Conservation (phyloP, 2,329 filamentous ascomycete species). For the Fusarium sp. region DNA sequence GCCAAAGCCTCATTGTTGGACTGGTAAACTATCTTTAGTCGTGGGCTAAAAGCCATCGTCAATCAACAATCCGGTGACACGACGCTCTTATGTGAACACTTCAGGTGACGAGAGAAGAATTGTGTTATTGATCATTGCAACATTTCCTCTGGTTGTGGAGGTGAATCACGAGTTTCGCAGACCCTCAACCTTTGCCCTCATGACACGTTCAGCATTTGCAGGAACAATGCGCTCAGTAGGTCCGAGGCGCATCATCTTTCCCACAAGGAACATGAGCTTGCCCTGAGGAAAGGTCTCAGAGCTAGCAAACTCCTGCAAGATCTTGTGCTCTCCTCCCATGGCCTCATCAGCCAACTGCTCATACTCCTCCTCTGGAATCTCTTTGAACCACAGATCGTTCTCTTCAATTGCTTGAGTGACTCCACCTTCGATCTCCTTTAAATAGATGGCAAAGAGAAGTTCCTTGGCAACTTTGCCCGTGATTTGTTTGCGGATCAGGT, state of each 20-base stretch:
- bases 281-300: constrained; percentile 64
- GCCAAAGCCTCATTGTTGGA: constrained; percentile 35
- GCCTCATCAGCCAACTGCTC: constrained; percentile 57
- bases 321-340: constrained; percentile 59
- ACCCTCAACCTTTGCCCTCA: constrained; percentile 52
- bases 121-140: constrained; percentile 25
- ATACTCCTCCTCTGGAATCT: constrained; percentile 63
- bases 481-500: constrained; percentile 62
- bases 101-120: constrained; percentile 21
- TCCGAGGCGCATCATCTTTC: constrained; percentile 67
- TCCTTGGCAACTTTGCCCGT: constrained; percentile 69
- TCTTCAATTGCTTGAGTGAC: constrained; percentile 59
- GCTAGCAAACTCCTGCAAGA: constrained; percentile 59
- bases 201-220: constrained; percentile 59
- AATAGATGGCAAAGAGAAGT: constrained; percentile 64
- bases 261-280: constrained; percentile 71
- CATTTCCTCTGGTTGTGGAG: neutral
- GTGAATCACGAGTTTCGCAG: constrained; percentile 33
- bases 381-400: constrained; percentile 66
- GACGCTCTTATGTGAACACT: constrained; percentile 21
- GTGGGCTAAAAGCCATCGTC: constrained; percentile 17
- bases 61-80: constrained; percentile 31
- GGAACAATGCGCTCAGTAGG: constrained; percentile 67
- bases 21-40: constrained; percentile 32
- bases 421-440: constrained; percentile 58